Base-by-base conservation (phyloP, 495 filamentous ascomycete genomes). In the Hyaloscypha hepaticicola region DNA sequence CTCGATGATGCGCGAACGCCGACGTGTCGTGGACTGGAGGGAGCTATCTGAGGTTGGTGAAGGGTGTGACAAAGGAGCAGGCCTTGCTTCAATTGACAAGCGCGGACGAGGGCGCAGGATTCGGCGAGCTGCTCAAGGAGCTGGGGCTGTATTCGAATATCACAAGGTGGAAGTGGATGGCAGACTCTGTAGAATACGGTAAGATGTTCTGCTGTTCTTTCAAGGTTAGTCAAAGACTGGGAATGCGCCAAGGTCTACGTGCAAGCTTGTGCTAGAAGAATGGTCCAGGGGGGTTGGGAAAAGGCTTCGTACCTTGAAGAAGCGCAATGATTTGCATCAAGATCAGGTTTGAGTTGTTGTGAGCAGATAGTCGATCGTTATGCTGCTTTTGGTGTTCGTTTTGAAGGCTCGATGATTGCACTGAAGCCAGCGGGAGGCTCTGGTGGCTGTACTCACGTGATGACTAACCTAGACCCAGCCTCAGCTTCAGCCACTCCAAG, bases 1-100 rank as follows among this genome's bases (percentile, higher is more conserved):
- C 21, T 34, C 29, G 51, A 14, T 45, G 38, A 53, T 60, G 60
- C 57, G 66, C 66, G 45, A 50, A 57, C 34, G 45, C 63, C 63
- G 29, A 51, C 14, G 51, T 16, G 22, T 28, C 19, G 14, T 48
- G 25, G 58, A 49, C 21, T 51, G 25, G 9, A 26, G 27, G 53
- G 53, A 26, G 53, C 19, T 28, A 19, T 33, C 26, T 19, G 26
- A 26, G 19, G 28, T 26, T 34, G 11, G 38, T 4, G 38, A 45
- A 14, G 38, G 38, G 38, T 45, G 38, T 45, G 11, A 45, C 38
- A 19, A 45, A 16, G 38, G 7, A 45, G 11, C 11, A 45, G 12
- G 38, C 38, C 38, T 1, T 45, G 38, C 4, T 45, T 19, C 38
- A 45, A 45, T 45, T 45, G 38, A 45, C 38, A 8, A 3, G 38